Percentiles rank a stretch among this genome's conserved stretches.
Conservation (phyloP, 2,329 filamentous ascomycete genomes). For the Seiridium unicorne region DNA sequence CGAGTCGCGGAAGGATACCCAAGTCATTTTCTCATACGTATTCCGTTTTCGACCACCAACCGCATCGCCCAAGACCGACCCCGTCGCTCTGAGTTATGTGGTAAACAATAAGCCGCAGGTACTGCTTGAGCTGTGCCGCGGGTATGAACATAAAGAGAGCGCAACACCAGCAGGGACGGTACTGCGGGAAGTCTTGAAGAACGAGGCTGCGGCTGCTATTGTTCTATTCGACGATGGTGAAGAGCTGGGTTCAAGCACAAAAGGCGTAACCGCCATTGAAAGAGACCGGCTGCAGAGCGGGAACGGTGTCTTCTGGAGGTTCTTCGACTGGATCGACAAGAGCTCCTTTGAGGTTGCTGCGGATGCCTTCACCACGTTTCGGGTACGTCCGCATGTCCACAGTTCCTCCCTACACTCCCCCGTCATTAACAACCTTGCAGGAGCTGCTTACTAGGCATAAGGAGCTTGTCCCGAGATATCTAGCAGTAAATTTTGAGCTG, state of each 20-base stretch:
- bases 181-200: slow-evolving; percentile 82
- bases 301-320: slow-evolving; percentile 89
- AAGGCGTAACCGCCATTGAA: slow-evolving; percentile 76
- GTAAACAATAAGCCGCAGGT: slow-evolving; percentile 84
- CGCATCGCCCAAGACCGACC: slow-evolving; percentile 67
- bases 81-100: slow-evolving; percentile 84
- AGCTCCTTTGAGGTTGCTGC: slow-evolving; percentile 95
- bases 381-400: slow-evolving; percentile 55
- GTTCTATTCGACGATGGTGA: slow-evolving; percentile 89
- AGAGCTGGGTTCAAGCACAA: slow-evolving; percentile 66
- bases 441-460: slow-evolving; percentile 96
- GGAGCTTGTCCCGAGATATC: slow-evolving; percentile 80
- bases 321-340: slow-evolving; percentile 97
- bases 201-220: slow-evolving; percentile 84
- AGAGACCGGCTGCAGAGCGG: slow-evolving; percentile 73
- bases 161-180: slow-evolving; percentile 90
- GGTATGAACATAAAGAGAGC: slow-evolving; percentile 87
- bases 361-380: slow-evolving; percentile 96
- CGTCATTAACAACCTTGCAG: slow-evolving; percentile 39
- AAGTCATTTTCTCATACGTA: slow-evolving; percentile 93
- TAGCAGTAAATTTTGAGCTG: slow-evolving; percentile 84
- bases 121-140: slow-evolving; percentile 81
- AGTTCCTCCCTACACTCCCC: too few relatives aligned
- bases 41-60: slow-evolving; percentile 81
- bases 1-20: slow-evolving; percentile 92